Base-by-base conservation (phyloP, 2,329 filamentous ascomycete genomes). In the Ophiostoma fasciatum region DNA sequence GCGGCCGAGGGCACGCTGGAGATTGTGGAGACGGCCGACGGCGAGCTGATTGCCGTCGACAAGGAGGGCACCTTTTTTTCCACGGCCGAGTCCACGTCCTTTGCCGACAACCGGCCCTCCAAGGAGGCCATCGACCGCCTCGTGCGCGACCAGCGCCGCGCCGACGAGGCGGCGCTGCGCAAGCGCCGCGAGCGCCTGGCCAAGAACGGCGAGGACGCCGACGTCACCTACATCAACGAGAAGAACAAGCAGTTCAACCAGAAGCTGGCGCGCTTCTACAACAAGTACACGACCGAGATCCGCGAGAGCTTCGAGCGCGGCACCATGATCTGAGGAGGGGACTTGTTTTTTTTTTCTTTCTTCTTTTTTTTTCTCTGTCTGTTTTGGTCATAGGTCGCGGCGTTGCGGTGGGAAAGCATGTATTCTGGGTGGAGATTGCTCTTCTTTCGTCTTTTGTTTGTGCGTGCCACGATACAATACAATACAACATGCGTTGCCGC, bases 161-260 rank as follows among this genome's bases (percentile, higher is more conserved):
- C 87, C 2, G 90, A 98, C 59, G 85, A 92, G 49, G 70, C 76
- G 35, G 68, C 85, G 35, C 53, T 93, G 51, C 92, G 87, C 69
- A 92, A 92, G 64, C 70, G 85, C 49, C 77, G 73, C 54, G 83
- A 92, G 46, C 70, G 85, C 36, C 75, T 81, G 54, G 72, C 74
- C 11, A 72, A 77, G 54, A 79, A 78, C 43, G 84, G 87, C 40
- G 85, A 93, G 44, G 82, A 87, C 32, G 79, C 75, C 20, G 90
- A 98, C 58, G 82, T 96, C 49, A 96, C 88, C 7, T 96, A 94
- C 60, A 98, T 98, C 71, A 98, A 98, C 62, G 85, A 94, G 62
- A 94, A 98, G 78, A 98, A 98, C 68, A 96, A 96, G 68, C 85
- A 94, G 68, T 98, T 98, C 66, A 98, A 98, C 74, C 78, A 93